A percentile compares a stretch with the other conserved stretches of the same genome.
These are phyloP conservation scores for Zygoascus bituminiphila DNA, from an alignment of 805 yeast species.

Conservation along the genomic window DNA sequence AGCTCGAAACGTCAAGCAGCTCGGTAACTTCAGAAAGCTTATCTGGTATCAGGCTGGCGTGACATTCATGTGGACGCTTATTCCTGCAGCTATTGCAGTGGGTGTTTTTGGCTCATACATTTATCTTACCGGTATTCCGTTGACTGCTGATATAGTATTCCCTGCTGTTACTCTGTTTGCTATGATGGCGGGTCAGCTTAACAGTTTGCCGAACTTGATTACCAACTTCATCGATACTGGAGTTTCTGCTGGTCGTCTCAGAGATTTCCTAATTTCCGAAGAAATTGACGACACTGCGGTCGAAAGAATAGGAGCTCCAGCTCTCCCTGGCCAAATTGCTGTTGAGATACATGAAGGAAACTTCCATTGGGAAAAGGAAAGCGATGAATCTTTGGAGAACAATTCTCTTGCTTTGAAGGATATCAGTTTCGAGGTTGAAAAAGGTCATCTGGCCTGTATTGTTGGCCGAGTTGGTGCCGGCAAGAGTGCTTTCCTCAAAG, in stretches of 20 bases:
- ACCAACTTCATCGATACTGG: conserved; percentile 27
- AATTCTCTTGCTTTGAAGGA: conserved; percentile 23
- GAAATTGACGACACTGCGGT: conserved; percentile 39
- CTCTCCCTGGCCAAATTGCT: conserved; percentile 50
- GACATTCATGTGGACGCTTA: conserved; percentile 69
- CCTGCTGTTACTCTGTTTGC: conserved; percentile 49
- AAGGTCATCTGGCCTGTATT: conserved; percentile 71
- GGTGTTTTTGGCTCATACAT: conserved; percentile 81
- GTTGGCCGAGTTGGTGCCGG: conserved; percentile 86
- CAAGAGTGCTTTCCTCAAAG: conserved; percentile 69
- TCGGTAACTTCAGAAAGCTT: conserved; percentile 64
- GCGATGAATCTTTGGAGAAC: conserved; percentile 42
- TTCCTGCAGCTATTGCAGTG: conserved; percentile 86
- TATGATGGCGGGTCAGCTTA: conserved; percentile 41
- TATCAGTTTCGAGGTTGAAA: conserved; percentile 52
- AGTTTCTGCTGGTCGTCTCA: conserved; percentile 40
- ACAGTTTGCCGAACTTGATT: conserved; percentile 43
- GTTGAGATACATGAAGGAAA: conserved; percentile 16
- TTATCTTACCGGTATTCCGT: conserved; percentile 49
- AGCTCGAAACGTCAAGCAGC: conserved; percentile 84
- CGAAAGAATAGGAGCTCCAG: conserved; percentile 12
- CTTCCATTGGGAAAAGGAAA: conserved; percentile 17
- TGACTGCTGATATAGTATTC: conserved; percentile 81
- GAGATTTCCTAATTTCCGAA: conserved; percentile 36
- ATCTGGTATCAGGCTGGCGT: conserved; percentile 65